A percentile compares a stretch with the other conserved stretches of the same genome.
These are phyloP conservation scores for Citrus inodora DNA, from an alignment of 345 rosid genomes.

Conservation along the genomic window DNA sequence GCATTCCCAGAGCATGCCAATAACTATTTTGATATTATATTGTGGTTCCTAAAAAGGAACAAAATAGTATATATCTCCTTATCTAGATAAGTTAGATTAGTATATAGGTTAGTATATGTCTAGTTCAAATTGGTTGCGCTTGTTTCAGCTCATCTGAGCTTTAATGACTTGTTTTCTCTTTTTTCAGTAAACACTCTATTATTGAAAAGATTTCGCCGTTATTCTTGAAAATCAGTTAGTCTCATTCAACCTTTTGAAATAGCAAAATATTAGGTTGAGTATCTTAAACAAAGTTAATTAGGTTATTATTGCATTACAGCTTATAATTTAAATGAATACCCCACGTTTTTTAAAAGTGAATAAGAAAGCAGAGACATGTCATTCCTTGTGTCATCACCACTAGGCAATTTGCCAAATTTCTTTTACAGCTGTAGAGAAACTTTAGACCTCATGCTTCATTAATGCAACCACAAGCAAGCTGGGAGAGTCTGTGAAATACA, in stretches of 20 bases:
- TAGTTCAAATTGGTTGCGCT: background rate
- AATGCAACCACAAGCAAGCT: background rate
- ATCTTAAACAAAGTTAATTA: background rate
- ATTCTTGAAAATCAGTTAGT: background rate
- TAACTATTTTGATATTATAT: background rate
- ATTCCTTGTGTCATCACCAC: background rate
- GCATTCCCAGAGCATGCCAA: background rate
- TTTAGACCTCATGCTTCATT: background rate
- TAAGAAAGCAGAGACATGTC: background rate
- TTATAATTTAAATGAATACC: background rate
- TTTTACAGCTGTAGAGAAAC: background rate
- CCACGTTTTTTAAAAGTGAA: background rate
- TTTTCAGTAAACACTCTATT: background rate
- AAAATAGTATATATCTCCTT: background rate
- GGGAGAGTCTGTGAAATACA: background rate
- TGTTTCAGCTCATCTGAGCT: background rate
- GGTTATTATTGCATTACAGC: background rate
- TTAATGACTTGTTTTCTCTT: background rate
- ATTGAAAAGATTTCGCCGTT: background rate
- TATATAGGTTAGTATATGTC: too few species aligned
- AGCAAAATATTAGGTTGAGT: background rate
- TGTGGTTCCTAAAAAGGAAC: too few species aligned
- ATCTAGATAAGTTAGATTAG: background rate
- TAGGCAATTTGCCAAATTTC: too few species aligned
- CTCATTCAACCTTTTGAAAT: background rate